A percentile compares a stretch with the other conserved stretches of the same genome.
Evolutionary conservation across 306 rosid species (phyloP).

Genomic region (Rosa lucieae): DNA sequence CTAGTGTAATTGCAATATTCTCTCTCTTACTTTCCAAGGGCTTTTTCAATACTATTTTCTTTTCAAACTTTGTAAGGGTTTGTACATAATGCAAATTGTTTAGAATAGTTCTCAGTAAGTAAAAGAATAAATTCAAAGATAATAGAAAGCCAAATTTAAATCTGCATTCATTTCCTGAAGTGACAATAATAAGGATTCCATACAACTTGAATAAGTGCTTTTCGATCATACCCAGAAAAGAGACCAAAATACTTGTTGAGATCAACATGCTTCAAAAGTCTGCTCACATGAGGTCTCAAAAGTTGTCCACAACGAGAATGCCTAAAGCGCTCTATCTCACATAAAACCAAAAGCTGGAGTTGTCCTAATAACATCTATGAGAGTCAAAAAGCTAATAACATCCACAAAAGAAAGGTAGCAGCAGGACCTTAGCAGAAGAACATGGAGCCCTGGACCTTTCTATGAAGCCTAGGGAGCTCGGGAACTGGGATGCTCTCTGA

Average conservation of each 20-base stretch:
- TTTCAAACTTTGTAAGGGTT: neutral
- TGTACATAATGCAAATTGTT: neutral
- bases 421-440: slow-evolving; percentile 71
- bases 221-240: neutral
- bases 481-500: slow-evolving; percentile 45
- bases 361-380: neutral
- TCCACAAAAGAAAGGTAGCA: slow-evolving; percentile 16
- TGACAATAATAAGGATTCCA: neutral
- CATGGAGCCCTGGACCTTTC: slow-evolving; percentile 55
- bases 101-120: neutral
- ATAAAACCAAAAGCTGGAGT: slow-evolving; percentile 30
- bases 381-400: slow-evolving; percentile 17
- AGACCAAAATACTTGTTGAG: neutral
- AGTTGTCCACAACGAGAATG: slow-evolving; percentile 6
- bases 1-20: neutral
- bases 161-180: neutral
- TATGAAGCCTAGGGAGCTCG: slow-evolving; percentile 73
- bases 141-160: neutral
- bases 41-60: neutral
- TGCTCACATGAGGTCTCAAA: neutral
- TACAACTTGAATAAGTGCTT: neutral
- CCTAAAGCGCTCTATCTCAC: slow-evolving; percentile 16
- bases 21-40: neutral
- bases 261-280: neutral
- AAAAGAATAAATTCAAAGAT: neutral